Percentiles rank a stretch among this genome's conserved stretches.
phyloP scores from a whole-genome alignment of 2,329 filamentous ascomycete genomes.

The Fusarium poae region DNA sequence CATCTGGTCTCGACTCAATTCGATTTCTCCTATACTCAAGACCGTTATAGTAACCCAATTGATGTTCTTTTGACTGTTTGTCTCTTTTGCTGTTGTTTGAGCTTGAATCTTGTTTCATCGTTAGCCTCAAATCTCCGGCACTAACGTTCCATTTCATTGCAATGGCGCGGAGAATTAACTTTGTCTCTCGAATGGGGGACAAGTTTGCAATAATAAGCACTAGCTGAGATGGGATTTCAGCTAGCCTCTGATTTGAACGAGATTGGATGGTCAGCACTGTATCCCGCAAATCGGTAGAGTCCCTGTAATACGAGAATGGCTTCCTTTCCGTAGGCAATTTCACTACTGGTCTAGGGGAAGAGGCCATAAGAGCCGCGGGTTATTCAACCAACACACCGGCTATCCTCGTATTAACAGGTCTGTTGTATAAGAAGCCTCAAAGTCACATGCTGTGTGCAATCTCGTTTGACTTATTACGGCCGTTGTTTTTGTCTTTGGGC shows the following conservation, averaged over 20 bases:
- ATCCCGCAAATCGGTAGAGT: conserved; percentile 12
- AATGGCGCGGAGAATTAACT: conserved; percentile 54
- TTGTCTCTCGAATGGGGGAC: conserved; percentile 10
- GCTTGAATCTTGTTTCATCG: conserved; percentile 30
- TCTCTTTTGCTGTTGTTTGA: conserved; percentile 9
- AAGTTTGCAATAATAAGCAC: conserved; percentile 20
- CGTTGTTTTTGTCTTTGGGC: background rate
- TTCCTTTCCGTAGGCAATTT: conserved; percentile 7
- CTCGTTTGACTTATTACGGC: background rate
- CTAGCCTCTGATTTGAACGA: conserved; percentile 11
- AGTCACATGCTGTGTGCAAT: background rate
- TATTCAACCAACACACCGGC: background rate
- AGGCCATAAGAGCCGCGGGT: background rate
- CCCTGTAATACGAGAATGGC: conserved; percentile 19
- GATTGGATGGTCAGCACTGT: conserved; percentile 11
- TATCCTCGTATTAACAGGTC: background rate
- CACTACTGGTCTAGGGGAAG: background rate
- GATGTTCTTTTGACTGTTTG: background rate
- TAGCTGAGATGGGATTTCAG: conserved; percentile 16
- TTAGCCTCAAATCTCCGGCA: conserved; percentile 25
- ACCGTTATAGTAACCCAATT: conserved; percentile 3
- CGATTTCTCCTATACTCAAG: background rate
- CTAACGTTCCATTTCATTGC: conserved; percentile 9
- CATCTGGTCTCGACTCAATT: conserved; percentile 8
- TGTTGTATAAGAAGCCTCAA: background rate